Conservation (phyloP, 257 asterid genomes). For the Scutellaria galericulata region DNA sequence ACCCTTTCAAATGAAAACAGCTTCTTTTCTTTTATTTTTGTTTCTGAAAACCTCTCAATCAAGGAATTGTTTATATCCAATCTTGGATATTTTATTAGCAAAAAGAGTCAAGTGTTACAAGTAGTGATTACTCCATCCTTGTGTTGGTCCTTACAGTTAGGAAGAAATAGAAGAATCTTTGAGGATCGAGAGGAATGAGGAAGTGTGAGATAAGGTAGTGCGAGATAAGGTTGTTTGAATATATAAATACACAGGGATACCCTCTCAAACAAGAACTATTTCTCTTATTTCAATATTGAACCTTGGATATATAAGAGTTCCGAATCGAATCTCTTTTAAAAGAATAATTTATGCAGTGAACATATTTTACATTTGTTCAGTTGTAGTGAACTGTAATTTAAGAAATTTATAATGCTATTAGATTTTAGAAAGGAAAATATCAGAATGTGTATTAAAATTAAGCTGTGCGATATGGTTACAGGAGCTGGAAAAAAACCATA, state of each 20-base stretch:
- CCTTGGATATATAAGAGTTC: neutral
- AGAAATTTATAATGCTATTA: constrained; percentile 18
- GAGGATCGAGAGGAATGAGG: too few relatives aligned
- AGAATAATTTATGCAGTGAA: constrained; percentile 3
- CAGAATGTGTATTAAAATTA: constrained; percentile 6
- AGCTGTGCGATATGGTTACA: constrained; percentile 5
- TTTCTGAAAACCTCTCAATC: too few relatives aligned
- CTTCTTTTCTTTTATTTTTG: neutral
- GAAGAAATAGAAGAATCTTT: too few relatives aligned
- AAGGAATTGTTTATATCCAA: too few relatives aligned
- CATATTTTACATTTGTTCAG: constrained; percentile 14
- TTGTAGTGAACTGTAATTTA: neutral
- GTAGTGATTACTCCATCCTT: too few relatives aligned
- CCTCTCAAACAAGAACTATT: too few relatives aligned
- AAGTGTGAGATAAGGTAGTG: too few relatives aligned
- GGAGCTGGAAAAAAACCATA: constrained; percentile 17
- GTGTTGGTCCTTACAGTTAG: too few relatives aligned
- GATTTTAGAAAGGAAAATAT: constrained; percentile 7
- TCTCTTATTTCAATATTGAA: neutral
- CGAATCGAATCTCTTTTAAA: neutral
- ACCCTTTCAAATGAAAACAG: neutral
- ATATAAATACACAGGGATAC: too few relatives aligned
- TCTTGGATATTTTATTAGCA: too few relatives aligned
- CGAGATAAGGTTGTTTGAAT: too few relatives aligned
- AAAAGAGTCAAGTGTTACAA: too few relatives aligned